Conservation (phyloP, 371 early-diverging fungal species). For the Dichotomocladium elegans region DNA sequence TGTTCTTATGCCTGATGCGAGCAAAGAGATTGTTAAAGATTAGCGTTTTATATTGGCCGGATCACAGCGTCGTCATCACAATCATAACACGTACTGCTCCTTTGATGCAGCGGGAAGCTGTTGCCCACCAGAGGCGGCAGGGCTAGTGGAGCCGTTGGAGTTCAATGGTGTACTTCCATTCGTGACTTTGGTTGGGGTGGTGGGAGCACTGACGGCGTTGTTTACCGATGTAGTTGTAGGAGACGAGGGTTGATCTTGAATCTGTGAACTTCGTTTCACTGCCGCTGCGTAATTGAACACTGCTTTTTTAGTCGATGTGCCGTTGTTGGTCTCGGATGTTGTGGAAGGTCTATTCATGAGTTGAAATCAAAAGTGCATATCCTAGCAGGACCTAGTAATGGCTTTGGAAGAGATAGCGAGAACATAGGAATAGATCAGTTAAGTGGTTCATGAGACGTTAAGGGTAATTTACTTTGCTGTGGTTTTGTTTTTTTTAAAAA, state of each 20-base stretch:
- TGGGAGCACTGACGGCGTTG: neutral
- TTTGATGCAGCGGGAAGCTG: no score
- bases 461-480: neutral
- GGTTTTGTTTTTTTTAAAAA: neutral
- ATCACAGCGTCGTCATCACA: no score
- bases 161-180: constrained; percentile 11
- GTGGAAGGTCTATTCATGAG: constrained; percentile 43
- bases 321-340: constrained; percentile 28
- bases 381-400: constrained; percentile 31
- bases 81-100: no score
- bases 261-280: constrained; percentile 35
- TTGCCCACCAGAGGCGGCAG: no score
- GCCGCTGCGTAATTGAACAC: constrained; percentile 47
- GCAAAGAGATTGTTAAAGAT: no score
- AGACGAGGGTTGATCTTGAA: constrained; percentile 14
- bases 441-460: no score
- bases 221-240: neutral
- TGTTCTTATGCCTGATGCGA: no score
- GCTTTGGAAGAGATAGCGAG: constrained; percentile 1
- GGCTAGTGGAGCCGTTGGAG: constrained; percentile 3
- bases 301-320: constrained; percentile 27
- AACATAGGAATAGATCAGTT: neutral
- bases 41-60: no score
- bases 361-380: constrained; percentile 39
- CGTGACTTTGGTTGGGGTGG: neutral